Evolutionary conservation across 106 monocot genomes (phyloP).

Genomic region (Allium fistulosum): DNA sequence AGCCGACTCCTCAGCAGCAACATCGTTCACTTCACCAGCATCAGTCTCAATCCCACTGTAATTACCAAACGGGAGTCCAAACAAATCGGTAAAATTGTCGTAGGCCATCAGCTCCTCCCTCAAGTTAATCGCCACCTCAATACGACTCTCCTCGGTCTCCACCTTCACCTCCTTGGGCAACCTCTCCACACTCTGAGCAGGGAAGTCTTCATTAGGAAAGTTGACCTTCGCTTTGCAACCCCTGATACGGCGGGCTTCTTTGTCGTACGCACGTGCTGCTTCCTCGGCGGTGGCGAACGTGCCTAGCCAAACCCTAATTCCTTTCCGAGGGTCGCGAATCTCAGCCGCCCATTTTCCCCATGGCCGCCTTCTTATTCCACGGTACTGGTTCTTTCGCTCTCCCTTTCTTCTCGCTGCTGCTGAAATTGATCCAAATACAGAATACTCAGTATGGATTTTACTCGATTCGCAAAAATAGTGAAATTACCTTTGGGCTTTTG

Average conservation of each 20-base stretch:
- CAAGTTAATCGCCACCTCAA: slow-evolving; percentile 2
- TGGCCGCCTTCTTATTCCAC: slow-evolving; percentile 36
- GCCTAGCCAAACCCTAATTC: slow-evolving; percentile 53
- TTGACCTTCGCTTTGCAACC: slow-evolving; percentile 34
- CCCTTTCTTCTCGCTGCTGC: slow-evolving; percentile 12
- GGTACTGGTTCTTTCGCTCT: slow-evolving; percentile 17
- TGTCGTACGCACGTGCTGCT: slow-evolving; percentile 57
- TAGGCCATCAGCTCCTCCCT: slow-evolving; percentile 20
- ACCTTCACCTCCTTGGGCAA: background rate
- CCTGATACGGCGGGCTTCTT: slow-evolving; percentile 27
- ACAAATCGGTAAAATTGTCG: slow-evolving; percentile 16
- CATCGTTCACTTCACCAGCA: background rate
- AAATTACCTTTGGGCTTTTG: slow-evolving; percentile 1
- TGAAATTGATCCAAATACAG: slow-evolving; percentile 5
- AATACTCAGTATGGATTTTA: background rate
- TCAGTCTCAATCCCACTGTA: background rate
- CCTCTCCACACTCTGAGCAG: background rate
- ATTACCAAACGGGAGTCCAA: slow-evolving; percentile 1
- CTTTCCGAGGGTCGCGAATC: slow-evolving; percentile 54
- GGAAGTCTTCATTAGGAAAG: slow-evolving; percentile 28
- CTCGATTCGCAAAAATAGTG: background rate
- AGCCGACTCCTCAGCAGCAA: background rate
- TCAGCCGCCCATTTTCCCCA: slow-evolving; percentile 66
- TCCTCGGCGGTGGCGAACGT: slow-evolving; percentile 50
- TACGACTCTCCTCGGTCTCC: background rate